These are phyloP conservation scores for Carex parvula DNA, from an alignment of 176 grass and related monocot genomes.

Conservation along the genomic window DNA sequence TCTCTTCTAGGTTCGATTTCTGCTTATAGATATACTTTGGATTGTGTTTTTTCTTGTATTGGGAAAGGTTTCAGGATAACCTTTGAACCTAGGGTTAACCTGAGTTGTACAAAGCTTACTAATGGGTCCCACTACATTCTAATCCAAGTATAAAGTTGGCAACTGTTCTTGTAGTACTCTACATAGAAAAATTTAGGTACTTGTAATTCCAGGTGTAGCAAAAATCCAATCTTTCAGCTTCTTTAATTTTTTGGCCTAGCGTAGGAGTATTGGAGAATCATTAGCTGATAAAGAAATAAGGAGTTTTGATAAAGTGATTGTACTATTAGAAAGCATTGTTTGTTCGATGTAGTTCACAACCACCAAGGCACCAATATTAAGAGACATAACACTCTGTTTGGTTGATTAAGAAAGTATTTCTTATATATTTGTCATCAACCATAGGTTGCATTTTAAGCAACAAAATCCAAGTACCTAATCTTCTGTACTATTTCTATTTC, in stretches of 20 bases:
- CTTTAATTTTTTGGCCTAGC: background rate
- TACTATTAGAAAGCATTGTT: background rate
- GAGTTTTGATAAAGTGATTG: background rate
- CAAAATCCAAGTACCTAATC: background rate
- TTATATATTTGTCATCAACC: background rate
- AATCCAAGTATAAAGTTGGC: no score
- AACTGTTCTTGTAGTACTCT: background rate
- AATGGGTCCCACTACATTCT: no score
- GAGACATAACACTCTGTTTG: background rate
- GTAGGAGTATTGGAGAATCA: background rate
- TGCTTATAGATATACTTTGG: constrained; percentile 1
- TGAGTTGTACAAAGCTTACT: background rate
- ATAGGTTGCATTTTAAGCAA: constrained; percentile 9
- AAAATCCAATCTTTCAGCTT: constrained; percentile 8
- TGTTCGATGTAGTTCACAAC: background rate
- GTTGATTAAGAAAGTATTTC: background rate
- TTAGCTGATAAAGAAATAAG: background rate
- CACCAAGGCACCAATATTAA: constrained; percentile 1
- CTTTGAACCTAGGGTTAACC: constrained; percentile 16
- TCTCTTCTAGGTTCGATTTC: constrained; percentile 8
- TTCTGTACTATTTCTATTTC: background rate
- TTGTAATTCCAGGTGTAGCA: background rate
- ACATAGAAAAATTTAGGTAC: background rate
- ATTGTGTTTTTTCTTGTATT: background rate
- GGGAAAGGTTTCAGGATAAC: constrained; percentile 21